phyloP scores from a whole-genome alignment of 495 filamentous ascomycete species.

The Trichoderma parareesei region DNA sequence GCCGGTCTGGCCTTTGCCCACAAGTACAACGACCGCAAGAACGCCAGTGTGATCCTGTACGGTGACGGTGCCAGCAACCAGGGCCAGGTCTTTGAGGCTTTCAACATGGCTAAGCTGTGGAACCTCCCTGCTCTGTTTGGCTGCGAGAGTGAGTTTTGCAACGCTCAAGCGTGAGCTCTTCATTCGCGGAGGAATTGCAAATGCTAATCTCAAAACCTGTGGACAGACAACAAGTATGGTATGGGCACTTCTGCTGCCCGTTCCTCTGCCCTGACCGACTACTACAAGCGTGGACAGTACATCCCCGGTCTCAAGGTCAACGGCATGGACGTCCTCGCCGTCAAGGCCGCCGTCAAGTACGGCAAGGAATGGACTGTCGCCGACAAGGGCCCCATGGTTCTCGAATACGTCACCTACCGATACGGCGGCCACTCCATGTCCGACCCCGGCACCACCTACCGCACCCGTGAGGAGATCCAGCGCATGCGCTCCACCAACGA shows the following conservation, averaged over 20 bases:
- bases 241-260: conserved; percentile 97
- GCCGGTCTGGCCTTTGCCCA: conserved; percentile 95
- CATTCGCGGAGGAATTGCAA: no score
- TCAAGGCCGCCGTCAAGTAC: conserved; percentile 91
- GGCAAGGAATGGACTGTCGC: conserved; percentile 73
- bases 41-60: conserved; percentile 82
- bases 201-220: neutral
- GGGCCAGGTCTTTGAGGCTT: conserved; percentile 98
- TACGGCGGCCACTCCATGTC: conserved; percentile 99
- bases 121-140: conserved; percentile 90
- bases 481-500: conserved; percentile 98
- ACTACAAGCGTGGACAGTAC: conserved; percentile 99
- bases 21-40: conserved; percentile 79
- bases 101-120: conserved; percentile 99
- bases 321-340: conserved; percentile 97
- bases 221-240: conserved; percentile 96
- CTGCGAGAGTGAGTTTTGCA: conserved; percentile 75
- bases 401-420: conserved; percentile 98
- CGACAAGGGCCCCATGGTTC: conserved; percentile 85
- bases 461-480: conserved; percentile 97
- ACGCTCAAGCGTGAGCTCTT: no score
- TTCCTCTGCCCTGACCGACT: conserved; percentile 90
- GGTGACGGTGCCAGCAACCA: conserved; percentile 98
- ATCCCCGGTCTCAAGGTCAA: conserved; percentile 99
- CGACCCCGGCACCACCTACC: conserved; percentile 97